Percentiles rank a stretch among this genome's conserved stretches.
phyloP scores from a whole-genome alignment of 179 eudicot species.

The Beta lomatogona region DNA sequence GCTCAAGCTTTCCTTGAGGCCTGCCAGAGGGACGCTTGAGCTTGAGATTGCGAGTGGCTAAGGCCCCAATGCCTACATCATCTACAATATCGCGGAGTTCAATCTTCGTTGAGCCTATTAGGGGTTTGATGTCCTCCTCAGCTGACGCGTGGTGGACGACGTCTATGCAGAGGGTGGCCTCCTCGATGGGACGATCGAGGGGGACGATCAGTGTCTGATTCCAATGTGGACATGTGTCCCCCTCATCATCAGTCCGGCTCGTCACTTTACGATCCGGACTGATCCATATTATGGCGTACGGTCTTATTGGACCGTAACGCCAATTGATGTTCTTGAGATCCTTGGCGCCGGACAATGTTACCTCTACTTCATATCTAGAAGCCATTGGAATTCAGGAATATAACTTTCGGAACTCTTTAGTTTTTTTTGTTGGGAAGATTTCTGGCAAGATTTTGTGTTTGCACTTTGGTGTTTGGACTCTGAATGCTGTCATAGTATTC shows the following conservation, averaged over 20 bases:
- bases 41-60: no score
- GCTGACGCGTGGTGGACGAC: slow-evolving; percentile 56
- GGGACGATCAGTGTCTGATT: slow-evolving; percentile 52
- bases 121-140: slow-evolving; percentile 59
- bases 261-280: slow-evolving; percentile 58
- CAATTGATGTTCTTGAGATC: slow-evolving; percentile 88
- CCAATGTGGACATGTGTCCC: slow-evolving; percentile 73
- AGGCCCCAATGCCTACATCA: no score
- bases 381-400: slow-evolving; percentile 23
- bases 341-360: slow-evolving; percentile 59
- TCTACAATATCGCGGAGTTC: slow-evolving; percentile 56
- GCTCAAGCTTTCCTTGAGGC: no score
- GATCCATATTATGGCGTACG: slow-evolving; percentile 82
- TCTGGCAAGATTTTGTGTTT: no score
- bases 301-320: slow-evolving; percentile 69
- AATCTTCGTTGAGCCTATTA: slow-evolving; percentile 64
- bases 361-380: slow-evolving; percentile 52
- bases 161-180: slow-evolving; percentile 57
- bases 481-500: no score
- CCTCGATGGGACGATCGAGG: slow-evolving; percentile 52
- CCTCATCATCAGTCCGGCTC: slow-evolving; percentile 57
- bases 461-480: background rate
- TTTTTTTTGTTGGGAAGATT: no score
- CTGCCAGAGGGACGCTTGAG: no score
- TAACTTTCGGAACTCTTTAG: no score